Base-by-base conservation (phyloP, 2,329 filamentous ascomycete species). In the Macroventuria anomochaeta region DNA sequence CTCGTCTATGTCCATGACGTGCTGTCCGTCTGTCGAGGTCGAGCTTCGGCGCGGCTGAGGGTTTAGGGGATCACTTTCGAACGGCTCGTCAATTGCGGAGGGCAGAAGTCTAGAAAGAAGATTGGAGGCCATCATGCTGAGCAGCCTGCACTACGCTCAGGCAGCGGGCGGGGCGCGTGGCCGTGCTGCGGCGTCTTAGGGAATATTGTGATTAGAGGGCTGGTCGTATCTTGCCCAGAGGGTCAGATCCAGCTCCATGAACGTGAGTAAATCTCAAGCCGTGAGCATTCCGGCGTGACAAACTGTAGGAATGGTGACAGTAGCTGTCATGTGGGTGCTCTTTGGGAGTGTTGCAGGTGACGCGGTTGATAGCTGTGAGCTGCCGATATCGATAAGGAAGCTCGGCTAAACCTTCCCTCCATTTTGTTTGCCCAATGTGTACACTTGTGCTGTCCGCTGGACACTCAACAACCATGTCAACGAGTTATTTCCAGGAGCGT, bases 41-140 rank as follows among this genome's bases (percentile, higher is more conserved):
- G 60, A 63, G 47, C 59, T 57, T 53, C 65, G 68, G 40, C 56
- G 62, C 28, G 59, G 61, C 25, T 57, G 53, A 21, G 48, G 28
- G 42, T 60, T 58, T 4, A 66, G 40, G 11, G 63, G 53, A 15
- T 68, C 78, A 64, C 77, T 78, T 54, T 81, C 77, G 21, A 79
- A 80, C 15, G 72, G 75, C 8, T 79, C 79, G 58, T 79, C 77
- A 36, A 77, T 75, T 7, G 70, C 68, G n/a, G 79, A 76, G 34
- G 80, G 80, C 20, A 83, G 73, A 32, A 83, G 76, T 50, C 80
- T 77, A 37, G 81, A 83, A 33, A 84, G 70, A 15, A 83, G 71
- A 61, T 81, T 80, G 57, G 82, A 83, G 46, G 81, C 77, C 79
- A 83, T 81, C 74, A 79, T 79, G 59, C 53, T 66, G 48, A 32